Evolutionary conservation across 2,329 filamentous ascomycete genomes (phyloP), one percentile per base, ranked within the genome.

Genomic region (Fusarium secorum): DNA sequence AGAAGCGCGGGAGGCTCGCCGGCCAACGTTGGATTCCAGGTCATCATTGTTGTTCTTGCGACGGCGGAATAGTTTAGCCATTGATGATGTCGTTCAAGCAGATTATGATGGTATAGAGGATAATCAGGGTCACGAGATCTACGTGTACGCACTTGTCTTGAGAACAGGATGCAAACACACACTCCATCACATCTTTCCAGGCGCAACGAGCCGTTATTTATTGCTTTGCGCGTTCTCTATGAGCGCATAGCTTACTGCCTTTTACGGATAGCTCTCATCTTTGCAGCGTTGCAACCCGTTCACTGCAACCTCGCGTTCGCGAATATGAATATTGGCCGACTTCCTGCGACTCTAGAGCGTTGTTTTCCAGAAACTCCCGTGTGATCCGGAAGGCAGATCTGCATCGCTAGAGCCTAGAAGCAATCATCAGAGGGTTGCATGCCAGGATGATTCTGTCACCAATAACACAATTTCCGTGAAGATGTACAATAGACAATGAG

Each of bases 41-140:
- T 70, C 68, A 18, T 48, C 57, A 5, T 49, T 36, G n/a, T 55
- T 62, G 33, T 28, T 68, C 52, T 70, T 70, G 38, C 52, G 63
- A 41, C 67, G 67, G 11, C 53, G 68, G 39, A 70, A 68, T 6
- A 70, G 38, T 11, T 53, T 68, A 28, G 63, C 52, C 67, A 70
- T 36, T 35, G 36, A 13, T 26, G 14, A 26, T 61, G 17, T 15
- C 6, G 38, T 22, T 41, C 20, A 24, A n/a, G 18, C n/a, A 41
- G 22, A n/a, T 54, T 54, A 35, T 54, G 22, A 28, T 41, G 20
- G 46, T 49, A 38, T 20, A 17, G 44, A 45, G 4, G 14, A 24
- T 46, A 22, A 15, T 33, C 7, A 24, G 4, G 38, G 38, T 26
- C 48, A 33, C n/a, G 30, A 26, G 7, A 24, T 26, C 52, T 55